Percentiles rank a stretch among this genome's conserved stretches.
phyloP scores from a whole-genome alignment of 768 basidiomycete species.

The Lentinula sp. region DNA sequence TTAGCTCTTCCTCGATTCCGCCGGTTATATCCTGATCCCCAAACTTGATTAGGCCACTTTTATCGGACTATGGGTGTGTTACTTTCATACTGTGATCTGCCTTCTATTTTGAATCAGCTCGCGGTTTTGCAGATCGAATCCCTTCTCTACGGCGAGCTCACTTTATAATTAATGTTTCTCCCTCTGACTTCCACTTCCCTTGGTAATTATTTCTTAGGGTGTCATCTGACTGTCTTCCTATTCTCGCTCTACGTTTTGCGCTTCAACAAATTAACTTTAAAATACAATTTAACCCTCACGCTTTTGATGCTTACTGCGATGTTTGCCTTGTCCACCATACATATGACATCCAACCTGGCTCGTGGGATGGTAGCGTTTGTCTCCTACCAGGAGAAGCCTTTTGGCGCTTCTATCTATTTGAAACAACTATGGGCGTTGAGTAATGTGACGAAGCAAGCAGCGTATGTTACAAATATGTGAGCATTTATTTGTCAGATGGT shows the following conservation, averaged over 20 bases:
- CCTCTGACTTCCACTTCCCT: too few relatives aligned
- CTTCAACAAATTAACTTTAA: background rate
- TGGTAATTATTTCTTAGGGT: background rate
- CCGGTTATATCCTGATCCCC: background rate
- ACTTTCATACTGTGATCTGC: background rate
- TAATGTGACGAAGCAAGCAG: background rate
- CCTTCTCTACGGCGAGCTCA: background rate
- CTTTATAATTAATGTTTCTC: background rate
- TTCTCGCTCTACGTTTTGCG: background rate
- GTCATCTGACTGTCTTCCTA: background rate
- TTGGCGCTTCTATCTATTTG: background rate
- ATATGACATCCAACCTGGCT: background rate
- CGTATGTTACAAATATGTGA: background rate
- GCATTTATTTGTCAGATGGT: background rate
- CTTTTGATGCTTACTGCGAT: background rate
- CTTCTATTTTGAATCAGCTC: background rate
- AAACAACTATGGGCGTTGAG: background rate
- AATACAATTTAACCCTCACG: background rate
- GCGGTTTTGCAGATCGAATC: background rate
- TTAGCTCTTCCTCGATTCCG: background rate
- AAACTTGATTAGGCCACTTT: background rate
- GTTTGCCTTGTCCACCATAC: background rate
- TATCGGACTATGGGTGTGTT: background rate
- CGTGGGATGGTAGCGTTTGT: background rate
- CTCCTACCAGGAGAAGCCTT: background rate